Conservation (phyloP, 768 basidiomycete genomes). For the Rhizopogon vinicolor region DNA sequence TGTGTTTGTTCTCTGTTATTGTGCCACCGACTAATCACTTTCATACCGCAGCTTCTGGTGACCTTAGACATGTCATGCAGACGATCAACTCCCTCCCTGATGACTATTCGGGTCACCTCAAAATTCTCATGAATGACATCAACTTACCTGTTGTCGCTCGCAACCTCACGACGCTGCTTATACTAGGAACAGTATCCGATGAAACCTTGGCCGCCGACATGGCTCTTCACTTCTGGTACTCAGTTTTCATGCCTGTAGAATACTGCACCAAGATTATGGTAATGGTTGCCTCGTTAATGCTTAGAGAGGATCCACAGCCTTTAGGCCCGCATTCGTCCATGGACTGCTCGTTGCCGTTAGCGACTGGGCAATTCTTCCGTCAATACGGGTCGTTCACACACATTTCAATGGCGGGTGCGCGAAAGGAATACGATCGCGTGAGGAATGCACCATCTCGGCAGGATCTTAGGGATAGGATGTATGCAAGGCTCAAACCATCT, state of each 20-base stretch:
- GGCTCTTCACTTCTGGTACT: slow-evolving; percentile 48
- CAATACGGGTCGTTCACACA: not conserved
- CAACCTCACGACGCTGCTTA: slow-evolving; percentile 37
- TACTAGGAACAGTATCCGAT: slow-evolving; percentile 33
- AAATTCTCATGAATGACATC: slow-evolving; percentile 39
- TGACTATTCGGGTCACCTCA: slow-evolving; percentile 35
- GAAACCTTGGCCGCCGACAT: slow-evolving; percentile 33
- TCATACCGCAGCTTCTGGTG: slow-evolving; percentile 39
- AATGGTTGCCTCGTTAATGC: slow-evolving; percentile 15
- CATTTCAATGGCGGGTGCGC: slow-evolving; percentile 20
- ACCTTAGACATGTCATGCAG: slow-evolving; percentile 38
- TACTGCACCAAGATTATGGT: slow-evolving; percentile 21
- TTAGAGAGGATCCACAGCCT: slow-evolving; percentile 1
- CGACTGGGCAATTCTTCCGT: not conserved
- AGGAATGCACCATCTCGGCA: slow-evolving; percentile 30
- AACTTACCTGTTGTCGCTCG: slow-evolving; percentile 27
- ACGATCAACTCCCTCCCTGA: slow-evolving; percentile 40
- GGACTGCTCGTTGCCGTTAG: slow-evolving; percentile 9
- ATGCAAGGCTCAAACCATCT: slow-evolving; percentile 32
- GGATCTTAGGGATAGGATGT: slow-evolving; percentile 41
- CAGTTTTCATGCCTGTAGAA: slow-evolving; percentile 33
- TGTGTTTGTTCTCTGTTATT: not conserved
- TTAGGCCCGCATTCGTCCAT: slow-evolving; percentile 12
- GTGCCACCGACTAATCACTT: not conserved
- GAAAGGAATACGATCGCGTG: slow-evolving; percentile 27